Evolutionary conservation across 1,284 basidiomycete genomes (phyloP).

Genomic region (Microbotryum intermedium): DNA sequence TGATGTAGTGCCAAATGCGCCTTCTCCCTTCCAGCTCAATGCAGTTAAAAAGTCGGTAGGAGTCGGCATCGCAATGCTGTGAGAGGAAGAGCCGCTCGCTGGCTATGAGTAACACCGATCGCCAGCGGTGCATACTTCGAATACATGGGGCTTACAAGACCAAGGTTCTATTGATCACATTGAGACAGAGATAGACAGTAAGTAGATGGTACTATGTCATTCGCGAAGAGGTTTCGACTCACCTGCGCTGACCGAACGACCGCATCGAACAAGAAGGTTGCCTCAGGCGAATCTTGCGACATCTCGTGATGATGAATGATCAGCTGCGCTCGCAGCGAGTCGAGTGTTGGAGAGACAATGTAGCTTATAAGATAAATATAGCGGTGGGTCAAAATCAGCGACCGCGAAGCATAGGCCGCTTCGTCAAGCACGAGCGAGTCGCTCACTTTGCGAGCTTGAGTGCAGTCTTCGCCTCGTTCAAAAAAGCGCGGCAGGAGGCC

Average conservation of each 20-base stretch:
- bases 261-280: slow-evolving; percentile 1
- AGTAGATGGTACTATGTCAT: not conserved
- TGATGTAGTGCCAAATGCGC: slow-evolving; percentile 17
- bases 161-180: not conserved
- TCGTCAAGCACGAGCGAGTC: not conserved
- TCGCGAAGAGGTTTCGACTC: not conserved
- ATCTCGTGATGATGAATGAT: slow-evolving; percentile 9
- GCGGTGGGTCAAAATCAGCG: not conserved
- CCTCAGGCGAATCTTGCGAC: not conserved
- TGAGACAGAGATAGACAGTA: not conserved
- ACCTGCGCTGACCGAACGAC: slow-evolving; percentile 17
- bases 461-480: slow-evolving; percentile 10
- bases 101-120: too few species aligned
- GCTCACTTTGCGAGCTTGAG: slow-evolving; percentile 17
- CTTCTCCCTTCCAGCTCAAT: slow-evolving; percentile 22
- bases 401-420: not conserved
- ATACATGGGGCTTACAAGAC: slow-evolving; percentile 7
- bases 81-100: too few species aligned
- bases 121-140: too few species aligned
- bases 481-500: slow-evolving; percentile 1
- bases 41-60: not conserved
- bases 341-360: slow-evolving; percentile 13
- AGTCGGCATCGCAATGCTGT: slow-evolving; percentile 15
- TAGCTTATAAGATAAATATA: slow-evolving; percentile 1
- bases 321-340: slow-evolving; percentile 20